Percentiles rank a stretch among this genome's conserved stretches.
phyloP scores from a whole-genome alignment of 2,329 filamentous ascomycete genomes.

The Paecilomyces niveus region DNA sequence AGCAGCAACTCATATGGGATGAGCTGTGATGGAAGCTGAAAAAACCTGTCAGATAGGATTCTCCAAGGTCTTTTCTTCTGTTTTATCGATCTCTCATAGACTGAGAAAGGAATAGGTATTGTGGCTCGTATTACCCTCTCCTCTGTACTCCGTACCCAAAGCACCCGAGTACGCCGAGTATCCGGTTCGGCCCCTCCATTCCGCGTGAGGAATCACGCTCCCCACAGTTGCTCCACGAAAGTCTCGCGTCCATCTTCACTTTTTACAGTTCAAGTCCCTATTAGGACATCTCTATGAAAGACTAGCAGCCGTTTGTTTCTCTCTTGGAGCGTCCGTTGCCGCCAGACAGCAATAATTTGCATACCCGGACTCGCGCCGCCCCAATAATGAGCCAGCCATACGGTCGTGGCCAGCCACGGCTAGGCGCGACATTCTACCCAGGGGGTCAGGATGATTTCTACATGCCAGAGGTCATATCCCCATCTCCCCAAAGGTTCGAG shows the following conservation, averaged over 20 bases:
- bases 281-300: neutral
- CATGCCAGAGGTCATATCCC: conserved; percentile 62
- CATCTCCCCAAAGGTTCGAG: conserved; percentile 60
- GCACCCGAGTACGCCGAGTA: neutral
- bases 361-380: conserved; percentile 6
- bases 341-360: conserved; percentile 6
- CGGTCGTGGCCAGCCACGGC: conserved; percentile 31
- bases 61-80: neutral
- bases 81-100: neutral
- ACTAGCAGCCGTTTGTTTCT: neutral
- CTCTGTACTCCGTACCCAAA: neutral
- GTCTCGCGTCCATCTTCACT: neutral
- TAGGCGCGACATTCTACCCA: conserved; percentile 61
- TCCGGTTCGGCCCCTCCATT: neutral
- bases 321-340: neutral
- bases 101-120: no score
- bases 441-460: conserved; percentile 62
- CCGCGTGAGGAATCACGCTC: neutral
- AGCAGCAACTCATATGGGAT: neutral
- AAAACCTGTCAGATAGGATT: neutral
- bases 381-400: conserved; percentile 30
- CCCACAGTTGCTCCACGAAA: neutral
- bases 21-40: neutral
- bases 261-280: neutral
- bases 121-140: no score